Conservation (phyloP, 1,139 yeast species). For the Suhomyces kunorum region DNA sequence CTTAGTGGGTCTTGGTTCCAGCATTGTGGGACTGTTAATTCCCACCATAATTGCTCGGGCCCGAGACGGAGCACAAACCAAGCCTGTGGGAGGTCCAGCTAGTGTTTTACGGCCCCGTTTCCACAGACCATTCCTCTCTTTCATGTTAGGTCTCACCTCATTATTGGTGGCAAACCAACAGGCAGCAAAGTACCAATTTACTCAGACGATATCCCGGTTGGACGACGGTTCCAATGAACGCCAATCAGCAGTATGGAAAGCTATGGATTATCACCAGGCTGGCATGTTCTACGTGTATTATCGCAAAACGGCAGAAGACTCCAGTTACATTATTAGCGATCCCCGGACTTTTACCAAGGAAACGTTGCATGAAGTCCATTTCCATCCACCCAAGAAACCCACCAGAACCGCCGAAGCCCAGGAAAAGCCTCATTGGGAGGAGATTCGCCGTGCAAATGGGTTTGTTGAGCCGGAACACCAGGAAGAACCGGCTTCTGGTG, state of each 20-base stretch:
- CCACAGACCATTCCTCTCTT: conserved; percentile 38
- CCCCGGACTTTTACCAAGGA: conserved; percentile 35
- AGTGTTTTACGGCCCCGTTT: conserved; percentile 18
- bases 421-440: conserved; percentile 31
- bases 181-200: conserved; percentile 28
- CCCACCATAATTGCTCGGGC: conserved; percentile 16
- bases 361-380: conserved; percentile 30
- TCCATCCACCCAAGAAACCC: conserved; percentile 22
- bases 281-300: conserved; percentile 41
- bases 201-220: conserved; percentile 19
- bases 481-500: neutral
- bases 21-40: conserved; percentile 14
- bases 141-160: conserved; percentile 32
- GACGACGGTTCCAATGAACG: conserved; percentile 15
- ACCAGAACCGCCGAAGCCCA: neutral
- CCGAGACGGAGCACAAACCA: neutral
- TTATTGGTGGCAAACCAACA: conserved; percentile 31
- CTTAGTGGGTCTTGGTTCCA: conserved; percentile 24
- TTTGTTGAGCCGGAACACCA: conserved; percentile 14
- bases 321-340: conserved; percentile 38
- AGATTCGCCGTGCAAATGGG: conserved; percentile 35
- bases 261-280: conserved; percentile 41
- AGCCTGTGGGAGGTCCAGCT: neutral
- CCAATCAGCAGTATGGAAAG: conserved; percentile 37
- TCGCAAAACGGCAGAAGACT: conserved; percentile 35